Conservation (phyloP, 2,329 filamentous ascomycete genomes). For the Reticulascus tulasneorum region DNA sequence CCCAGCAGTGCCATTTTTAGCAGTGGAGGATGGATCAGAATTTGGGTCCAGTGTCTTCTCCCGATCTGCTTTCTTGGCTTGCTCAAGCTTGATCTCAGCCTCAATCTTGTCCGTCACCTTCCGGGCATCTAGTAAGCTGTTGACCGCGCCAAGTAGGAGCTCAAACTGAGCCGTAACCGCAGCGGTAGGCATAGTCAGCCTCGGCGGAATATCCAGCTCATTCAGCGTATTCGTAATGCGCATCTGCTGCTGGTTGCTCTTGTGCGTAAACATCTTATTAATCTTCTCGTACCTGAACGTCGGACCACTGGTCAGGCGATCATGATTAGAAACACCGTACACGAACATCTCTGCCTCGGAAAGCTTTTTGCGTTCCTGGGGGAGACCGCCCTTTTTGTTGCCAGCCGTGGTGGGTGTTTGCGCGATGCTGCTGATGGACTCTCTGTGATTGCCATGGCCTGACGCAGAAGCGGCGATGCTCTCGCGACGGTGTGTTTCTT, state of each 20-base stretch:
- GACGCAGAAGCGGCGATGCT: constrained; percentile 44
- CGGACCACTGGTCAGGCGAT: constrained; percentile 80
- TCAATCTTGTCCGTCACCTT: constrained; percentile 76
- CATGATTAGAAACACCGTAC: constrained; percentile 82
- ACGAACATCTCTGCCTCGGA: constrained; percentile 69
- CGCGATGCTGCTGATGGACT: constrained; percentile 40
- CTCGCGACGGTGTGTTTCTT: constrained; percentile 39
- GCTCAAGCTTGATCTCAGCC: constrained; percentile 61
- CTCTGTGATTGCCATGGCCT: constrained; percentile 28
- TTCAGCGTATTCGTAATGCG: constrained; percentile 70
- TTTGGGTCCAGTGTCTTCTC: constrained; percentile 30
- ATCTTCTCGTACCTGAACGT: constrained; percentile 85
- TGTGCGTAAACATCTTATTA: constrained; percentile 73
- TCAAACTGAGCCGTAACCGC: constrained; percentile 70
- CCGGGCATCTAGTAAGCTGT: constrained; percentile 65
- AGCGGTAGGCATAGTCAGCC: constrained; percentile 72
- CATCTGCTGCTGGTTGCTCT: constrained; percentile 69
- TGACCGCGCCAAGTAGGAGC: constrained; percentile 63
- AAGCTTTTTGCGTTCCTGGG: constrained; percentile 63
- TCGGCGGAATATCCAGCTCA: constrained; percentile 66
- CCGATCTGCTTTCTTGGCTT: constrained; percentile 51
- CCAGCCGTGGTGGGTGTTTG: constrained; percentile 32
- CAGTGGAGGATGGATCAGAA: constrained; percentile 3
- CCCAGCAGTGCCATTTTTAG: constrained; percentile 3
- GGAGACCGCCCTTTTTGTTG: constrained; percentile 48